Percentiles rank a stretch among this genome's conserved stretches.
These are phyloP conservation scores for Neurospora sp. DNA, from an alignment of 495 filamentous ascomycete genomes.

Conservation along the genomic window DNA sequence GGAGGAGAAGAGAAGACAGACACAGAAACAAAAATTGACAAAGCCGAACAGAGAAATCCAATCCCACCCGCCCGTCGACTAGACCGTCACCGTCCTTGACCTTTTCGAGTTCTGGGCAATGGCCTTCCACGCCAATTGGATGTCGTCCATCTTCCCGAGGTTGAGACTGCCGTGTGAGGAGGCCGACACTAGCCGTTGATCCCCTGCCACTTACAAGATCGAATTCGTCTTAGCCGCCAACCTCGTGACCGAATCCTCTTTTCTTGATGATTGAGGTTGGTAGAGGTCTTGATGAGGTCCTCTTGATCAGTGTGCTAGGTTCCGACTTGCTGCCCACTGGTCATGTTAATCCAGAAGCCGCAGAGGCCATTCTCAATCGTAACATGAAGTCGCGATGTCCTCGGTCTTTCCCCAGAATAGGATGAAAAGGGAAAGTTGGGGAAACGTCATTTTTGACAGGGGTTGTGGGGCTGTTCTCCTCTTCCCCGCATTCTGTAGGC, in stretches of 20 bases:
- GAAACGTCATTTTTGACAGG: background rate
- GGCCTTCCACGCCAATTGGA: background rate
- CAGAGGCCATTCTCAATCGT: background rate
- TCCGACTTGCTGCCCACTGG: background rate
- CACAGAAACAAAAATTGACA: background rate
- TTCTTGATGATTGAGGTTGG: background rate
- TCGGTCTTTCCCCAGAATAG: background rate
- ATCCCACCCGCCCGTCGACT: background rate
- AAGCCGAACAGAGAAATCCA: background rate
- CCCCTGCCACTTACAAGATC: background rate
- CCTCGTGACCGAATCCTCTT: background rate
- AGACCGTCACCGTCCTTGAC: background rate
- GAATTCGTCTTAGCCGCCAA: background rate
- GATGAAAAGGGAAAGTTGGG: background rate
- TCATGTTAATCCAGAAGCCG: background rate
- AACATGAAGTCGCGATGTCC: background rate
- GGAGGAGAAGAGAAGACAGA: background rate
- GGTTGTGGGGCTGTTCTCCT: background rate
- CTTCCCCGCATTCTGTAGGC: background rate
- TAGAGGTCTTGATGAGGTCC: background rate
- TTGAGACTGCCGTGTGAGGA: constrained; percentile 1
- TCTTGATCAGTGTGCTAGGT: background rate
- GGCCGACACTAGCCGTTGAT: constrained; percentile 16
- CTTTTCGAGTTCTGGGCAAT: background rate
- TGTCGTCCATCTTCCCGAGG: background rate